phyloP scores from a whole-genome alignment of 352 stramenopile genomes.

The Blastocystis sp. region DNA sequence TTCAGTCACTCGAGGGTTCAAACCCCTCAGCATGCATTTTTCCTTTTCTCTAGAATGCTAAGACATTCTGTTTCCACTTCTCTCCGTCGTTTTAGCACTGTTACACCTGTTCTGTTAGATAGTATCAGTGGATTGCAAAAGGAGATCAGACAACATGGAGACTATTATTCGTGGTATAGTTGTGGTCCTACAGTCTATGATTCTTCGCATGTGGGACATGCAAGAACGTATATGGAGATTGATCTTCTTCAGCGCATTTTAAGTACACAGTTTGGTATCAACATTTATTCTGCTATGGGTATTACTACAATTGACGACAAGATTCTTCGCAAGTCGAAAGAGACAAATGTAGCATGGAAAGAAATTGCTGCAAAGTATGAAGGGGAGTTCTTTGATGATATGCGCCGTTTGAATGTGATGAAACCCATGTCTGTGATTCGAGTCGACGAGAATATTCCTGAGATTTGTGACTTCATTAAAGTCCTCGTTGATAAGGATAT shows the following conservation, averaged over 20 bases:
- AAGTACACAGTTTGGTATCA: constrained; percentile 68
- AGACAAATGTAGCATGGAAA: constrained; percentile 70
- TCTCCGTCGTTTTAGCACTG: not conserved
- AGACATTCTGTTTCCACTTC: not conserved
- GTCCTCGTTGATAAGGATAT: constrained; percentile 78
- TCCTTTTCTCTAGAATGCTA: not conserved
- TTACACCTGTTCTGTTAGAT: constrained; percentile 9
- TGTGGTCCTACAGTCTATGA: constrained; percentile 98
- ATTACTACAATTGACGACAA: constrained; percentile 98
- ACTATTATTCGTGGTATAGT: constrained; percentile 90
- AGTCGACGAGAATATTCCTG: constrained; percentile 79
- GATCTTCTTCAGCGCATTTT: constrained; percentile 86
- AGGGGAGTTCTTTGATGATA: constrained; percentile 93
- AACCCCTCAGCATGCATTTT: constrained; percentile 64
- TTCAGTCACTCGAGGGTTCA: constrained; percentile 63
- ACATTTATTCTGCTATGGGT: constrained; percentile 53
- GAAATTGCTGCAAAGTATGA: constrained; percentile 76
- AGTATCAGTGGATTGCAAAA: constrained; percentile 35
- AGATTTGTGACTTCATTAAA: constrained; percentile 79
- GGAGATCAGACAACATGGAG: constrained; percentile 67
- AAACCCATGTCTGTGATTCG: constrained; percentile 65
- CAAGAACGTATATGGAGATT: constrained; percentile 82
- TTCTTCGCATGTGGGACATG: constrained; percentile 91
- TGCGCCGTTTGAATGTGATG: constrained; percentile 80
- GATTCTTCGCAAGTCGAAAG: constrained; percentile 85